These are phyloP conservation scores for Tetrapisispora phaffii DNA, from an alignment of 805 yeast genomes.

Conservation along the genomic window DNA sequence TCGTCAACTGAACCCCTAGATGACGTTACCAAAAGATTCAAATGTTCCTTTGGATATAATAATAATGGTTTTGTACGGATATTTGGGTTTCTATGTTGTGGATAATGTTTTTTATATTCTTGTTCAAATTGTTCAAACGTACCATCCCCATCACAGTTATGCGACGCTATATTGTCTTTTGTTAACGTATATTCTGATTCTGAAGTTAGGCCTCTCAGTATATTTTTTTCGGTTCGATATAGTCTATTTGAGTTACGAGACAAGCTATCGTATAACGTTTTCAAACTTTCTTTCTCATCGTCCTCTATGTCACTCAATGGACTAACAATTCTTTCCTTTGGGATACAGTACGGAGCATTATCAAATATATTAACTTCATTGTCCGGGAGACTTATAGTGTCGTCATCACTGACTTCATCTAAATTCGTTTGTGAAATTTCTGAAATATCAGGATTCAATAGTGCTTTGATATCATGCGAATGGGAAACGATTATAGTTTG, in stretches of 20 bases:
- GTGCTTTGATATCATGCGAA: neutral
- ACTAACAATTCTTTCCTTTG: neutral
- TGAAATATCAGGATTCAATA: neutral
- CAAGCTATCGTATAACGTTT: neutral
- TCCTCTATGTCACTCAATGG: slow-evolving; percentile 6
- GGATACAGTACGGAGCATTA: neutral
- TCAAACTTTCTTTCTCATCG: neutral
- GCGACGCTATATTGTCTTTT: neutral
- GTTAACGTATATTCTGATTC: slow-evolving; percentile 1
- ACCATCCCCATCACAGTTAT: neutral
- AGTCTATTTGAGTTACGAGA: neutral
- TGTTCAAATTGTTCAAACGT: neutral
- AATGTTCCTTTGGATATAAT: slow-evolving; percentile 6
- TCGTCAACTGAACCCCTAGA: slow-evolving; percentile 23
- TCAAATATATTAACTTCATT: neutral
- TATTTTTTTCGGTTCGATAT: slow-evolving; percentile 6
- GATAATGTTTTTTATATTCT: neutral
- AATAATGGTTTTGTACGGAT: slow-evolving; percentile 15
- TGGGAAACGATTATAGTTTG: neutral
- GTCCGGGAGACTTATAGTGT: neutral
- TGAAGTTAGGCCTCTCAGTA: neutral
- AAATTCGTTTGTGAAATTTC: too few species aligned
- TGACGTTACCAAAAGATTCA: slow-evolving; percentile 24
- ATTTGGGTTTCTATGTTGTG: neutral
- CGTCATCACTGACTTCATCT: neutral